Percentiles rank a stretch among this genome's conserved stretches.
phyloP scores from a whole-genome alignment of 805 yeast genomes.

The Ogataea ganodermae region DNA sequence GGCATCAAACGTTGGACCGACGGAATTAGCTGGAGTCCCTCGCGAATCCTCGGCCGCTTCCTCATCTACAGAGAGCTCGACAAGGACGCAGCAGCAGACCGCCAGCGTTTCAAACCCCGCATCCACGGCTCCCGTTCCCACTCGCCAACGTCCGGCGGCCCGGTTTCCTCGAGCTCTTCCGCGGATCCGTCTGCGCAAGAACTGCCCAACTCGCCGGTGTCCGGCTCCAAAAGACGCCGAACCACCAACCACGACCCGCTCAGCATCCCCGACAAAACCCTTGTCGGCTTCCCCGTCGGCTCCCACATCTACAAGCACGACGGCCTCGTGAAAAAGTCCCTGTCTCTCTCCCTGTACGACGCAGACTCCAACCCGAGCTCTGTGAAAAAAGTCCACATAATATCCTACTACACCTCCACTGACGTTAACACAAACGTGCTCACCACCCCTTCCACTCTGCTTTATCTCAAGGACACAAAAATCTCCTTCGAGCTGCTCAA shows the following conservation, averaged over 20 bases:
- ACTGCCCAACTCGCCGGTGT: neutral
- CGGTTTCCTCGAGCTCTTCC: neutral
- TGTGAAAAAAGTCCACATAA: conserved; percentile 58
- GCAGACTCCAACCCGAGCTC: conserved; percentile 19
- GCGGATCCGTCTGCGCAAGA: neutral
- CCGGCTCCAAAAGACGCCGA: conserved; percentile 9
- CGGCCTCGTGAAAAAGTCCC: conserved; percentile 83
- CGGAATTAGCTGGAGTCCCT: conserved; percentile 93
- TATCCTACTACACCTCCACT: conserved; percentile 74
- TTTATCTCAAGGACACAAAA: conserved; percentile 48
- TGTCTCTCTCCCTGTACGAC: conserved; percentile 57
- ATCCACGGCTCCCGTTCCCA: neutral
- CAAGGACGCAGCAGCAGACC: conserved; percentile 33
- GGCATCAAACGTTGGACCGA: conserved; percentile 96
- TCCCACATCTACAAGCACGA: conserved; percentile 65
- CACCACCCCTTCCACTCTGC: conserved; percentile 56
- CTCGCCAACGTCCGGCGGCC: neutral
- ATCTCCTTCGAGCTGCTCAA: conserved; percentile 52
- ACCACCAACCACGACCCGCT: neutral
- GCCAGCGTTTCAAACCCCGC: conserved; percentile 22
- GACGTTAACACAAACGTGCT: conserved; percentile 67
- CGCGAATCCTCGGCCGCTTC: conserved; percentile 83
- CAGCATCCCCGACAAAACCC: conserved; percentile 17
- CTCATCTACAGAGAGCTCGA: conserved; percentile 76
- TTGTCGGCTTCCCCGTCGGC: conserved; percentile 59